Conservation (phyloP, 116 monocot genomes). For the Phalaenopsis hybrid region DNA sequence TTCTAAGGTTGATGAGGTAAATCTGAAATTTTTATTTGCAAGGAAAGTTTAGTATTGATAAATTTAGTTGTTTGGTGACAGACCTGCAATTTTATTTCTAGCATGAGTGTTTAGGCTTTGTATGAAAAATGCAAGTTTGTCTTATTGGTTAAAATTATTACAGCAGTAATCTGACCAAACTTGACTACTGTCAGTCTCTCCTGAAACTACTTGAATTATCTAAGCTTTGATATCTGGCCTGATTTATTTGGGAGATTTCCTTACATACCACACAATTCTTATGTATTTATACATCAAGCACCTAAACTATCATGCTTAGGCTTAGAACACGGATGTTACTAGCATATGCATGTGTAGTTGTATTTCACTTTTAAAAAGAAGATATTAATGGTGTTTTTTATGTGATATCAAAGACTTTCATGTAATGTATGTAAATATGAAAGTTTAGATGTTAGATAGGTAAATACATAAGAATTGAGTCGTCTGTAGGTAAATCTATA, state of each 20-base stretch:
- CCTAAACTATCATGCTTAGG: too few species aligned
- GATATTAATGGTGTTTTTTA: too few species aligned
- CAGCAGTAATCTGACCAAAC: neutral
- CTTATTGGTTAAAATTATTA: neutral
- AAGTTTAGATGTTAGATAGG: too few species aligned
- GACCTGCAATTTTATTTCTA: neutral
- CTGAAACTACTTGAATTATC: neutral
- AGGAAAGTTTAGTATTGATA: neutral
- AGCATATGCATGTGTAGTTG: too few species aligned
- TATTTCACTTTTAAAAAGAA: too few species aligned
- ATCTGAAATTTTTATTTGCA: neutral
- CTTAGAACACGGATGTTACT: too few species aligned
- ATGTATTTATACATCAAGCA: too few species aligned
- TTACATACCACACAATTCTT: too few species aligned
- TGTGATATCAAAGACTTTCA: too few species aligned
- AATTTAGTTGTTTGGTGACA: neutral
- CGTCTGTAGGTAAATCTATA: too few species aligned
- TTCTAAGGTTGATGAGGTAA: neutral
- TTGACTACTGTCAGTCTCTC: neutral
- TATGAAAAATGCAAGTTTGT: neutral
- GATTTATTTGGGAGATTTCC: neutral
- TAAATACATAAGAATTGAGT: too few species aligned
- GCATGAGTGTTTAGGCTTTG: neutral
- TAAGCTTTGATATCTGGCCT: neutral
- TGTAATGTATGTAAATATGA: too few species aligned